phyloP scores from a whole-genome alignment of 2,329 filamentous ascomycete species.

The Diaporthe sp. region DNA sequence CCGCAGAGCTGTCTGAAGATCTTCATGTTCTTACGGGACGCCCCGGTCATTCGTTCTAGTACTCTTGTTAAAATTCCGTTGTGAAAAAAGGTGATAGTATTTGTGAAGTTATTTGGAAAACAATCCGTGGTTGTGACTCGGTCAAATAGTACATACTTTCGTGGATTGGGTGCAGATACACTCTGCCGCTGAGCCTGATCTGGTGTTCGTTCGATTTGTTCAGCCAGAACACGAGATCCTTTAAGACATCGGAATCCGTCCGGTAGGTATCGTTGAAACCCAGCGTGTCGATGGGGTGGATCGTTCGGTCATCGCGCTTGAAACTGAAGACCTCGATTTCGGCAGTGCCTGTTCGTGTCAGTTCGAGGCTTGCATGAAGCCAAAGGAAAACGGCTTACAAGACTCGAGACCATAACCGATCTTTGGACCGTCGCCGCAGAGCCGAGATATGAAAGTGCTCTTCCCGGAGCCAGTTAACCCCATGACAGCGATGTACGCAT shows the following conservation, averaged over 20 bases:
- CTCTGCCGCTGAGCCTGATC: background rate
- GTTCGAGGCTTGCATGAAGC: background rate
- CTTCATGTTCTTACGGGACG: too few species aligned
- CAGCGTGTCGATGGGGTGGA: background rate
- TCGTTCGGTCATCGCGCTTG: background rate
- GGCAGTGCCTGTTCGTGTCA: background rate
- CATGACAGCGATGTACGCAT: too few species aligned
- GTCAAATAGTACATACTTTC: too few species aligned
- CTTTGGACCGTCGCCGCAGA: background rate
- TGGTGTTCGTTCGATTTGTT: background rate
- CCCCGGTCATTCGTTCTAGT: too few species aligned
- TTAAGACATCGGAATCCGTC: background rate
- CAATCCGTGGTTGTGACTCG: too few species aligned
- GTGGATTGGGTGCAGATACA: background rate
- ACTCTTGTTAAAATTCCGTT: too few species aligned
- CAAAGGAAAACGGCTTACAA: background rate
- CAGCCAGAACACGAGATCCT: background rate
- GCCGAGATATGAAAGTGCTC: background rate
- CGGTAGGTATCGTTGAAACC: background rate
- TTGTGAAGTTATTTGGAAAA: too few species aligned
- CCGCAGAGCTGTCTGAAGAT: too few species aligned
- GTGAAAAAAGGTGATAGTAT: too few species aligned
- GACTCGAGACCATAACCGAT: background rate
- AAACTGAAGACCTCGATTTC: background rate
- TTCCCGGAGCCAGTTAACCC: background rate